A percentile compares a stretch with the other conserved stretches of the same genome.
phyloP scores from a whole-genome alignment of 306 rosid species.

The Sophora flavescens region DNA sequence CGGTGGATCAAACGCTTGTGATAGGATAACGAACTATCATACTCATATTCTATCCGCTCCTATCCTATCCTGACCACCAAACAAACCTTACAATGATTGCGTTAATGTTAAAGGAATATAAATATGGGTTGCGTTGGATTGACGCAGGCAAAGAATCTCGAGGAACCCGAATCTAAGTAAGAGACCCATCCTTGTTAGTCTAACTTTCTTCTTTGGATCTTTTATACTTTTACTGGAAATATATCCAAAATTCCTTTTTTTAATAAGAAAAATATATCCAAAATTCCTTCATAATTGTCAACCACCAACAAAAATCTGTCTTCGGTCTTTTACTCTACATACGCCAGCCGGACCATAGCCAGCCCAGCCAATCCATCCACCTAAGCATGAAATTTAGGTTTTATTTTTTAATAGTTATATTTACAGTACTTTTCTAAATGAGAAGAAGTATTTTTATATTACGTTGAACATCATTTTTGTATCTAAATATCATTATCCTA shows the following conservation, averaged over 20 bases:
- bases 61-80: no score
- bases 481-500: no score
- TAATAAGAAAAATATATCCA: not conserved
- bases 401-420: no score
- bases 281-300: slow-evolving; percentile 9
- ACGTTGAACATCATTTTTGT: no score
- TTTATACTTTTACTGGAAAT: not conserved
- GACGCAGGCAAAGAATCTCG: slow-evolving; percentile 39
- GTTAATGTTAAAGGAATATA: slow-evolving; percentile 7
- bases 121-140: slow-evolving; percentile 44
- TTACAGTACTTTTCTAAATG: no score
- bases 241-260: not conserved
- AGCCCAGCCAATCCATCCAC: not conserved
- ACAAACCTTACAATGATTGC: not conserved
- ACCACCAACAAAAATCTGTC: slow-evolving; percentile 21
- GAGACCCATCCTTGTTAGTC: slow-evolving; percentile 4
- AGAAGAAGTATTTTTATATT: no score
- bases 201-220: not conserved
- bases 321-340: not conserved
- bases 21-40: no score
- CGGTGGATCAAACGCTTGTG: no score
- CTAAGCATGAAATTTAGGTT: not conserved
- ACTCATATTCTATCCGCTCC: no score
- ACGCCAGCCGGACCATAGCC: slow-evolving; percentile 7
- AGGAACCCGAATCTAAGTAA: slow-evolving; percentile 41